Percentiles rank a stretch among this genome's conserved stretches.
phyloP scores from a whole-genome alignment of 495 filamentous ascomycete genomes.

The Annulohypoxylon moriforme region DNA sequence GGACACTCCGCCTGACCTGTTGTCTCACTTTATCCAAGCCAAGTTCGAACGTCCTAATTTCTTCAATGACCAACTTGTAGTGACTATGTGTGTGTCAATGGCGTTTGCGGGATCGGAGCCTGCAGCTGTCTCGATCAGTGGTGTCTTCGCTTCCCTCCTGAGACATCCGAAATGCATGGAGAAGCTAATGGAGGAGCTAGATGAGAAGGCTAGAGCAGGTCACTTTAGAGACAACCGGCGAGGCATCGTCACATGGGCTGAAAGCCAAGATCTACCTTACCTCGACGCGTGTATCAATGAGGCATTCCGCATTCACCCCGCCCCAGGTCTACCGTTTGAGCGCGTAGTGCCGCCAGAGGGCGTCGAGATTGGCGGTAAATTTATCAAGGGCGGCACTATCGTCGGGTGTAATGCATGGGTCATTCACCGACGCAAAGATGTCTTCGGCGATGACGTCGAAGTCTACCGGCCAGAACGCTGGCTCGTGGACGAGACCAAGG shows the following conservation, averaged over 20 bases:
- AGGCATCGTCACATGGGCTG: slow-evolving; percentile 24
- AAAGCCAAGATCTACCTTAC: slow-evolving; percentile 66
- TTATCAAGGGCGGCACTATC: slow-evolving; percentile 60
- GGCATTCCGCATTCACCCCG: slow-evolving; percentile 65
- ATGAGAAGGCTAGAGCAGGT: slow-evolving; percentile 14
- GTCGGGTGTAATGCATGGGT: slow-evolving; percentile 70
- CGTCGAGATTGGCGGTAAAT: slow-evolving; percentile 59
- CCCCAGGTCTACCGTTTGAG: slow-evolving; percentile 63
- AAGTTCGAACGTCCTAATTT: slow-evolving; percentile 64
- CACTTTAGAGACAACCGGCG: slow-evolving; percentile 55
- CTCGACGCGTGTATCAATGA: slow-evolving; percentile 75
- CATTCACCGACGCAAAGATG: slow-evolving; percentile 58
- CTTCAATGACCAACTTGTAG: slow-evolving; percentile 61
- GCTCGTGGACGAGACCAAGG: slow-evolving; percentile 48
- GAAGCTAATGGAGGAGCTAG: slow-evolving; percentile 61
- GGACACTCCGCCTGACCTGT: slow-evolving; percentile 19
- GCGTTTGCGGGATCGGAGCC: slow-evolving; percentile 68
- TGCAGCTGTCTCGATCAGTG: slow-evolving; percentile 64
- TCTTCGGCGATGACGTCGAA: slow-evolving; percentile 65
- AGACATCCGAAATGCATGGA: slow-evolving; percentile 52
- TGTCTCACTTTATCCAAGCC: slow-evolving; percentile 41
- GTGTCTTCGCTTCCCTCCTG: slow-evolving; percentile 64
- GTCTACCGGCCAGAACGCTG: slow-evolving; percentile 65
- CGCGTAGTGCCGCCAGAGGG: slow-evolving; percentile 64
- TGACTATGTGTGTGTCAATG: slow-evolving; percentile 63